These are phyloP conservation scores for Olyra latifolia DNA, from an alignment of 176 grass and related monocot species.

Conservation along the genomic window DNA sequence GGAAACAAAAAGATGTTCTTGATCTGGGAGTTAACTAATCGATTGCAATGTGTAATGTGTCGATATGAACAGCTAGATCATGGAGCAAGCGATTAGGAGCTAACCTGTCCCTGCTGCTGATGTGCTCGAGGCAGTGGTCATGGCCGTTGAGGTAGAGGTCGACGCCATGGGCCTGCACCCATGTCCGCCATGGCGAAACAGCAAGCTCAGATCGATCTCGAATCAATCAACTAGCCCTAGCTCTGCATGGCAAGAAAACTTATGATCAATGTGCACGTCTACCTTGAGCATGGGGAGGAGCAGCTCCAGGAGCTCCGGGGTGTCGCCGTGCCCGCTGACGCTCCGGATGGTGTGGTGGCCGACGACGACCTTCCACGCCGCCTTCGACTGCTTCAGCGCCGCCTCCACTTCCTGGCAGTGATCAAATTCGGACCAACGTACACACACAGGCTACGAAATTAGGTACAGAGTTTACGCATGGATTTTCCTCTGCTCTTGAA, in stretches of 20 bases:
- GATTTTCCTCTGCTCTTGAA: too few species aligned
- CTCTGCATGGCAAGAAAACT: not conserved
- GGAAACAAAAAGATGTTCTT: too few species aligned
- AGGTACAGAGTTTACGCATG: not conserved
- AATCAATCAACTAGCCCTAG: too few species aligned
- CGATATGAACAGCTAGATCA: too few species aligned
- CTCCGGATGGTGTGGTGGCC: slow-evolving; percentile 73
- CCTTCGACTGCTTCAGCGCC: slow-evolving; percentile 45
- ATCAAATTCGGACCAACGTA: not conserved
- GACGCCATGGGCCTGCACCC: slow-evolving; percentile 44
- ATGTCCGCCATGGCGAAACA: not conserved
- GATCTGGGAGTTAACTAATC: too few species aligned
- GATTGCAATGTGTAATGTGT: too few species aligned
- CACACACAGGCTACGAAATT: not conserved
- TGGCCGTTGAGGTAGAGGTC: slow-evolving; percentile 78
- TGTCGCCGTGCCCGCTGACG: slow-evolving; percentile 61
- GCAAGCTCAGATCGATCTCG: not conserved
- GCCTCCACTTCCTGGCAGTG: slow-evolving; percentile 40
- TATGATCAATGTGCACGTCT: not conserved
- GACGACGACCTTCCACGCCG: slow-evolving; percentile 71
- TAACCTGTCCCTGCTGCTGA: slow-evolving; percentile 81
- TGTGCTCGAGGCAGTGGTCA: slow-evolving; percentile 75
- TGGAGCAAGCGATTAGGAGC: too few species aligned
- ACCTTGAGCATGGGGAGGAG: slow-evolving; percentile 68
- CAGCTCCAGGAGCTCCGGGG: slow-evolving; percentile 47